A percentile compares a stretch with the other conserved stretches of the same genome.
Evolutionary conservation across 768 basidiomycete species (phyloP).

Genomic region (Termitomyces sp.): DNA sequence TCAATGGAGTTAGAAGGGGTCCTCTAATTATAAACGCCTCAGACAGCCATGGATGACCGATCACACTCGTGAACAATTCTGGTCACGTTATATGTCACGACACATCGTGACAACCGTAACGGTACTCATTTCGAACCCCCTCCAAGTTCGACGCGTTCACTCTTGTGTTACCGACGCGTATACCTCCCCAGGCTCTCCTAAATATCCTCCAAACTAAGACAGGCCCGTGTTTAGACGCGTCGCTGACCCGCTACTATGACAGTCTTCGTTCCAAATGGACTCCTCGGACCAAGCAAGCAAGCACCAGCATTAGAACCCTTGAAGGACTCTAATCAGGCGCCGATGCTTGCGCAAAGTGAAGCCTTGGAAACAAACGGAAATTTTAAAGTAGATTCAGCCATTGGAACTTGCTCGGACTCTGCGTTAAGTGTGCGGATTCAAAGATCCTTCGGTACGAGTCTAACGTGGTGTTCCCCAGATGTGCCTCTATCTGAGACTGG

Average conservation of each 20-base stretch:
- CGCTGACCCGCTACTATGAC: not conserved
- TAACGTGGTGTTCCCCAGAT: not conserved
- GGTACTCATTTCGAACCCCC: not conserved
- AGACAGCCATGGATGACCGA: too few species aligned
- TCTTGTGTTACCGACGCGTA: not conserved
- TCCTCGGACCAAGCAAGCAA: constrained; percentile 1
- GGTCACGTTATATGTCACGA: not conserved
- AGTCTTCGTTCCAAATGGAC: constrained; percentile 15
- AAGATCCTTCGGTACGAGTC: not conserved
- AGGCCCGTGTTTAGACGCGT: not conserved
- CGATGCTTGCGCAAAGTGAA: not conserved
- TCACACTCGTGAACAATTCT: too few species aligned
- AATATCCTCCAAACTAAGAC: not conserved
- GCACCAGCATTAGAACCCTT: not conserved
- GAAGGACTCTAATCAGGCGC: not conserved
- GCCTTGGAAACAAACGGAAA: not conserved
- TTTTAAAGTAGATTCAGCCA: not conserved
- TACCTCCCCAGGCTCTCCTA: not conserved
- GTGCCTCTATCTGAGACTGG: not conserved
- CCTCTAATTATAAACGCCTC: too few species aligned
- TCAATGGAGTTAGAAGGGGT: too few species aligned
- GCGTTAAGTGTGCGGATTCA: not conserved
- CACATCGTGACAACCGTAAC: not conserved
- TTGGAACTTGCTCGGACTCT: not conserved
- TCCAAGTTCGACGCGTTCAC: constrained; percentile 2